Percentiles rank a stretch among this genome's conserved stretches.
Conservation (phyloP, 495 filamentous ascomycete genomes). For the Lepidopterella palustris region DNA sequence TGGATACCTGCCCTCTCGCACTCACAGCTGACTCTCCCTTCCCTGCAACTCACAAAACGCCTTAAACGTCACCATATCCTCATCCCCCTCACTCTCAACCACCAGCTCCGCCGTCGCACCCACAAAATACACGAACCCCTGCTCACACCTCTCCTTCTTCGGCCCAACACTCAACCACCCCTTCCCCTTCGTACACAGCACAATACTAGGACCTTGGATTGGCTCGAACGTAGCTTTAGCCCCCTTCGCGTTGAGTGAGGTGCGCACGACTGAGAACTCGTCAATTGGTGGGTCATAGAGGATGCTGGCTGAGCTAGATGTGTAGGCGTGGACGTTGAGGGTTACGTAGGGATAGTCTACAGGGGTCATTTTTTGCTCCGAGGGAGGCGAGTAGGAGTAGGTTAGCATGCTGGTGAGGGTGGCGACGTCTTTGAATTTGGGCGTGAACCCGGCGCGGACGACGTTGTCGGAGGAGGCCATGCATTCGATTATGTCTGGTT, state of each 20-base stretch:
- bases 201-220: slow-evolving; percentile 81
- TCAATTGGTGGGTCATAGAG: slow-evolving; percentile 96
- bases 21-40: not conserved
- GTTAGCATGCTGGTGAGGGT: slow-evolving; percentile 91
- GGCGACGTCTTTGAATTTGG: slow-evolving; percentile 94
- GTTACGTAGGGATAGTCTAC: slow-evolving; percentile 75
- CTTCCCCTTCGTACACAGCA: slow-evolving; percentile 79
- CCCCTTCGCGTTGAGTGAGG: slow-evolving; percentile 60
- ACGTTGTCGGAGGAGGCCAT: slow-evolving; percentile 98
- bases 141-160: slow-evolving; percentile 62
- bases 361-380: slow-evolving; percentile 86
- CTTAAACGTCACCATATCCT: slow-evolving; percentile 81
- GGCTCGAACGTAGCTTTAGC: slow-evolving; percentile 80
- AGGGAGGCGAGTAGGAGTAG: slow-evolving; percentile 87
- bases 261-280: slow-evolving; percentile 87
- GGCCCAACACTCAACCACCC: slow-evolving; percentile 79
- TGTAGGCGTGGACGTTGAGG: slow-evolving; percentile 71
- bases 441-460: slow-evolving; percentile 92
- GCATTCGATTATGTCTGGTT: slow-evolving; percentile 85
- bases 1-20: too few relatives aligned
- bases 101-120: slow-evolving; percentile 82
- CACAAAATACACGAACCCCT: slow-evolving; percentile 86
- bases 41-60: slow-evolving; percentile 77
- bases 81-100: slow-evolving; percentile 53
- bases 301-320: slow-evolving; percentile 56